These are phyloP conservation scores for Tilletia horrida DNA, from an alignment of 1,284 basidiomycete genomes.

Conservation along the genomic window DNA sequence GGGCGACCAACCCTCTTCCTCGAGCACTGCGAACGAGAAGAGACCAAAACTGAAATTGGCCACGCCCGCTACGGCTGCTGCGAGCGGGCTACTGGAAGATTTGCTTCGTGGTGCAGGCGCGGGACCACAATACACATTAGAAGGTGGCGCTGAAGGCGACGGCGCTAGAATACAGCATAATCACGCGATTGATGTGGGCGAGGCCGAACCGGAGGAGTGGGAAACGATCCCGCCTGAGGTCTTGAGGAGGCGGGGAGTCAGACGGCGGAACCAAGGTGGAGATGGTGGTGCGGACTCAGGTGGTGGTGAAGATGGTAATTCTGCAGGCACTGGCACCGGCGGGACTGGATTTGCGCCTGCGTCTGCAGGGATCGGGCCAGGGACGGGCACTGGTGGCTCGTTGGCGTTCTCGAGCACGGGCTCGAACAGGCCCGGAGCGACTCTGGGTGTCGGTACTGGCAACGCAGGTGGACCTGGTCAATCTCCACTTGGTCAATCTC, in stretches of 20 bases:
- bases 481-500: neutral
- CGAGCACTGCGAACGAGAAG: constrained; percentile 5
- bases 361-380: too few relatives aligned
- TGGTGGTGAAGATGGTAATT: neutral
- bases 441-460: neutral
- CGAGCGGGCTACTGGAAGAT: constrained; percentile 8
- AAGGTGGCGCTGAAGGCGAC: neutral
- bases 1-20: neutral
- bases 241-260: neutral
- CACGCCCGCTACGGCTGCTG: constrained; percentile 8
- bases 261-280: neutral
- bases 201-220: constrained; percentile 10
- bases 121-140: neutral
- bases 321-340: too few relatives aligned
- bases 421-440: neutral
- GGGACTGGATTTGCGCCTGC: too few relatives aligned
- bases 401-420: neutral
- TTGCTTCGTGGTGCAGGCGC: constrained; percentile 1
- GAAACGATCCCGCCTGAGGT: constrained; percentile 14
- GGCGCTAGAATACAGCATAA: neutral
- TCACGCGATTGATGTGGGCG: constrained; percentile 4
- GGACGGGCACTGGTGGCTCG: neutral
- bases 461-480: neutral
- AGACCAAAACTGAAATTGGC: constrained; percentile 6
- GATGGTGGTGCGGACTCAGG: neutral